Base-by-base conservation (phyloP, 129 eudicot species). In the Flaveria sonorensis region DNA sequence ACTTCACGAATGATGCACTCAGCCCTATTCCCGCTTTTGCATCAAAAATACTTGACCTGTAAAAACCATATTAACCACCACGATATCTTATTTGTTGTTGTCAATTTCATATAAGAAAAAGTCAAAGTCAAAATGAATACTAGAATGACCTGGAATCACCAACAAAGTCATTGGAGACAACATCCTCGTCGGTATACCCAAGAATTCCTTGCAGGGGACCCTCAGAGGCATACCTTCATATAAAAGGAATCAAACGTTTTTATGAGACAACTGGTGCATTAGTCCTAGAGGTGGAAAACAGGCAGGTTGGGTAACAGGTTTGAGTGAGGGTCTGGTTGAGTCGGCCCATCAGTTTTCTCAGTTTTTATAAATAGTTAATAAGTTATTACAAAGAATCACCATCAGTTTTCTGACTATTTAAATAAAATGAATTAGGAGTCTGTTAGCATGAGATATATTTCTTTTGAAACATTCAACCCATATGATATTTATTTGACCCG, bases 181-280 rank as follows among this genome's bases (percentile, higher is more conserved):
- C 97, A 86, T 93, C 97, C 18, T 93, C 97, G 23, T 93, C 96
- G 10, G 97, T 93, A 85, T 91, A 94, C 51, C 98, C 98, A 80
- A 94, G 97, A 81, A 94, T 94, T 73, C 98, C 97, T 18, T 76
- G 90, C 82, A 94, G 53, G 43, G 93, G 90, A 81, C 98, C 93
- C 85, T 91, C 90, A 6, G 98, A 86, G 40, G 97, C 98, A 74
- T 89, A 86, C 88, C 97, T 94, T 78, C 26, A 70, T 47, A 47
- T 15, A 64, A 15, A 63, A 30, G 8, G 23, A 64, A 64, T 15
- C 23, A 36, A 24, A 8, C 21, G 0, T 0, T 30, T 1, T 52
- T 8, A 9, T 57, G 2, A 55, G 6, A 15, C 30, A 8, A 8
- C 30, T 57, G 10, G 63, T 12, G 21, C 26, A 57, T 20, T 64